Evolutionary conservation across 2,329 filamentous ascomycete genomes (phyloP), one percentile per base, ranked within the genome.

Genomic region (Fusarium odoratissimum): DNA sequence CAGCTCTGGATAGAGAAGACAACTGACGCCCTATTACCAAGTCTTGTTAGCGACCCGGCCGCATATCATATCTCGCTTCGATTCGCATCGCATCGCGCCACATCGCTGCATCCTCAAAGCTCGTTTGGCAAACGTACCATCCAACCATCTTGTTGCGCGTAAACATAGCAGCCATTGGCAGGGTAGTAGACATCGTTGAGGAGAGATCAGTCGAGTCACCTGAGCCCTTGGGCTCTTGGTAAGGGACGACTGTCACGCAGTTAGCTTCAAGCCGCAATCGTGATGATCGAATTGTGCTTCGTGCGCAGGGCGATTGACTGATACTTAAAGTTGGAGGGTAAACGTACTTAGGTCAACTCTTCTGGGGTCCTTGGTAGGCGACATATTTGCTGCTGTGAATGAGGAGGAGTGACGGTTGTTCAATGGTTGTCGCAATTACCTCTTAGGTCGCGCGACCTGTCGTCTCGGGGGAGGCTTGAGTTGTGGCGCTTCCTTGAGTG

Each of bases 61-160:
- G 38, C 14, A 55, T 17, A 28, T 49, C 41, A 23, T 44, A 46
- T 19, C 14, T 49, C 30, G 37, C 31, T 48, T 54, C 45, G 41
- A 17, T 38, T 58, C 56, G 45, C 44, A 54, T 70, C n/a, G 48
- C 44, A 59, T 69, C 21, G 45, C 46, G 40, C 67, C 56, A 61
- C 55, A 37, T 25, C 42, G 60, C 56, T 28, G 48, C 49, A 21
- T 60, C 45, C 37, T 46, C 23, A 30, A 23, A 46, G 31, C 23
- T 42, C 45, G 21, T 54, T 52, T 19, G 23, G 51, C n/a, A 16
- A 46, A 80, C 85, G 68, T 82, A 90, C 89, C 90, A 92, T 79
- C 90, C 90, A 64, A 92, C 84, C 78, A 89, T 96, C 88, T 93
- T 93, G 85, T 97, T 97, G 75, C 95, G 97, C 79, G 92, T 95